phyloP scores from a whole-genome alignment of 176 grass and related monocot genomes.

The Phoenix dactylifera region DNA sequence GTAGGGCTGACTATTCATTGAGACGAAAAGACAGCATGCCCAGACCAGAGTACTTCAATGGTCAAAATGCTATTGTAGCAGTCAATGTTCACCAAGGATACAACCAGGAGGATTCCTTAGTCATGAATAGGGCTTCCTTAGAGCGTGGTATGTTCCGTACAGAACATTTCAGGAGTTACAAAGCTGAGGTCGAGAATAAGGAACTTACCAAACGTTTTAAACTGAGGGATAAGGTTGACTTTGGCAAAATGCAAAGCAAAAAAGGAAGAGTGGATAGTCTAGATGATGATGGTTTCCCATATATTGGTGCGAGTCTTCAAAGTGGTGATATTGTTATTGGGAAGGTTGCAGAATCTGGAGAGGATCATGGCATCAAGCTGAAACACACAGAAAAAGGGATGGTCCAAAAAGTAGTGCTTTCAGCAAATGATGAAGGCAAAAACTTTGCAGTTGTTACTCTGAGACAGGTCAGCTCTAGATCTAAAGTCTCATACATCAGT shows the following conservation, averaged over 20 bases:
- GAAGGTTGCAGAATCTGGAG: constrained; percentile 74
- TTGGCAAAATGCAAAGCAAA: constrained; percentile 90
- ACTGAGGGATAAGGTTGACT: constrained; percentile 66
- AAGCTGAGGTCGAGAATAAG: constrained; percentile 81
- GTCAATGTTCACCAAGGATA: constrained; percentile 95
- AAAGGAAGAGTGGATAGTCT: constrained; percentile 84
- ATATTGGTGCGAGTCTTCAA: constrained; percentile 80
- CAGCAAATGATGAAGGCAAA: constrained; percentile 90
- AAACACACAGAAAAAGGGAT: constrained; percentile 98
- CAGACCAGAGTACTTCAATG: constrained; percentile 86
- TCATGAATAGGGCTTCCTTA: constrained; percentile 93
- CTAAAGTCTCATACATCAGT: too few species aligned
- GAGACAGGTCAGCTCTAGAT: constrained; percentile 56
- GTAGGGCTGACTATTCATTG: constrained; percentile 40
- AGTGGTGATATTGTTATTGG: constrained; percentile 89
- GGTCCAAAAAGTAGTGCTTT: constrained; percentile 86
- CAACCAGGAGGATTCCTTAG: constrained; percentile 96
- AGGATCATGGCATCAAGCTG: constrained; percentile 81
- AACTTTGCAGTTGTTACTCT: constrained; percentile 83
- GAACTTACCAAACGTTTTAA: constrained; percentile 40
- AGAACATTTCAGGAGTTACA: constrained; percentile 79
- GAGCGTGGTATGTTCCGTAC: constrained; percentile 92
- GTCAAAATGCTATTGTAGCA: constrained; percentile 92
- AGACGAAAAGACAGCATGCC: constrained; percentile 49
- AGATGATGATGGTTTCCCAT: constrained; percentile 92